These are phyloP conservation scores for Nemania diffusa DNA, from an alignment of 2,329 filamentous ascomycete species.

Conservation along the genomic window DNA sequence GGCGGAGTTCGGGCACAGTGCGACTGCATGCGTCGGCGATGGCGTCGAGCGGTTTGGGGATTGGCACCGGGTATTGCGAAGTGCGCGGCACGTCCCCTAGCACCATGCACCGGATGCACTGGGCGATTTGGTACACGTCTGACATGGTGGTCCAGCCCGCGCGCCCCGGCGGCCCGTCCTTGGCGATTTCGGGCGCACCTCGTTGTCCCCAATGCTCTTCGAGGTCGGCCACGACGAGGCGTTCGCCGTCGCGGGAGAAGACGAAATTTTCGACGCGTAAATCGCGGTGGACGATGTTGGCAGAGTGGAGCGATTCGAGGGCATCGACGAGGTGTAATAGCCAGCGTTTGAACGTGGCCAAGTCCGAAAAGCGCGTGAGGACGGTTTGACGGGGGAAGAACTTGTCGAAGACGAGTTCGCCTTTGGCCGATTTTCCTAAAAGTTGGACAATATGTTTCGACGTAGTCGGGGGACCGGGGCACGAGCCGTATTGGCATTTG, in stretches of 20 bases:
- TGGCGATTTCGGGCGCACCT: constrained; percentile 41
- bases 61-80: no score
- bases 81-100: no score
- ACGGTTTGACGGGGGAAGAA: constrained; percentile 23
- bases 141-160: no score
- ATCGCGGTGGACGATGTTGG: constrained; percentile 46
- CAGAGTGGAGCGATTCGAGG: constrained; percentile 41
- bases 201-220: constrained; percentile 46
- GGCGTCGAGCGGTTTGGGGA: no score
- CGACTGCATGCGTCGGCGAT: no score
- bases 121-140: no score
- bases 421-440: constrained; percentile 40
- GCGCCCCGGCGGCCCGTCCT: no score
- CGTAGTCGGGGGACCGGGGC: constrained; percentile 29
- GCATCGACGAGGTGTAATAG: constrained; percentile 39
- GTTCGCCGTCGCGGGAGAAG: constrained; percentile 38
- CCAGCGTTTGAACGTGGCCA: constrained; percentile 40
- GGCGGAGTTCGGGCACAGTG: no score
- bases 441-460: constrained; percentile 43
- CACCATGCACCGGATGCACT: no score
- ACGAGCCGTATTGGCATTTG: constrained; percentile 41
- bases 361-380: constrained; percentile 24
- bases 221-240: constrained; percentile 44
- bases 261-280: constrained; percentile 42
- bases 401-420: constrained; percentile 43